phyloP scores from a whole-genome alignment of 108 stramenopile species.

The Cyclostephanos invisitatus region DNA sequence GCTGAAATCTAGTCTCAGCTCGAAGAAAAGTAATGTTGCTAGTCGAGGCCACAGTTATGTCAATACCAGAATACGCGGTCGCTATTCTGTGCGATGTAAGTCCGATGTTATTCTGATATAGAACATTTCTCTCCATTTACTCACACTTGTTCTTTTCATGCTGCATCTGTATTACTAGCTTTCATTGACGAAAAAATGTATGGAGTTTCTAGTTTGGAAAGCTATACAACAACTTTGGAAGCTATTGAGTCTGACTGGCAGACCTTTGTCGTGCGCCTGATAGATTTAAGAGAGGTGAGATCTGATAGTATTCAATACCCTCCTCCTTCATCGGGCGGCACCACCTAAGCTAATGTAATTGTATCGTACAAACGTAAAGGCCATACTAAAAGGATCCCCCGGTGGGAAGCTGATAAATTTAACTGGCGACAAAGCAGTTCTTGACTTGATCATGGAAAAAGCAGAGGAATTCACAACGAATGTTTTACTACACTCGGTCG shows the following conservation, averaged over 20 bases:
- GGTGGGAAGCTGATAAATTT: slow-evolving; percentile 83
- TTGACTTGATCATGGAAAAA: slow-evolving; percentile 44
- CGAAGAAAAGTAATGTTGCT: slow-evolving; percentile 40
- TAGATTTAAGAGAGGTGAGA: slow-evolving; percentile 52
- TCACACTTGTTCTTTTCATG: neutral
- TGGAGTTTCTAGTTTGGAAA: slow-evolving; percentile 71
- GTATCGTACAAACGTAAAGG: slow-evolving; percentile 6
- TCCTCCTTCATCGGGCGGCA: neutral
- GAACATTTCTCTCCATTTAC: neutral
- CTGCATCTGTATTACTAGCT: slow-evolving; percentile 23
- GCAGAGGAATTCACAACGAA: slow-evolving; percentile 59
- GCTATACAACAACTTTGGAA: slow-evolving; percentile 55
- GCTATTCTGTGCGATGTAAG: slow-evolving; percentile 33
- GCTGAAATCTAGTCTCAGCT: slow-evolving; percentile 40
- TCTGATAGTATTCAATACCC: neutral
- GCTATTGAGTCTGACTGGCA: slow-evolving; percentile 79
- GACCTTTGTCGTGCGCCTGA: slow-evolving; percentile 51
- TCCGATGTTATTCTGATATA: slow-evolving; percentile 10
- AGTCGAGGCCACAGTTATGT: slow-evolving; percentile 39
- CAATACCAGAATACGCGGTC: slow-evolving; percentile 50
- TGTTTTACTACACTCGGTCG: slow-evolving; percentile 45
- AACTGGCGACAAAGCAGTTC: slow-evolving; percentile 73
- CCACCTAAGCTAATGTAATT: neutral
- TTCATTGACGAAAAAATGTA: slow-evolving; percentile 79
- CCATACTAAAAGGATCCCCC: slow-evolving; percentile 59